These are phyloP conservation scores for Scenedesmus sp. DNA, from an alignment of 163 green algal genomes.

Conservation along the genomic window DNA sequence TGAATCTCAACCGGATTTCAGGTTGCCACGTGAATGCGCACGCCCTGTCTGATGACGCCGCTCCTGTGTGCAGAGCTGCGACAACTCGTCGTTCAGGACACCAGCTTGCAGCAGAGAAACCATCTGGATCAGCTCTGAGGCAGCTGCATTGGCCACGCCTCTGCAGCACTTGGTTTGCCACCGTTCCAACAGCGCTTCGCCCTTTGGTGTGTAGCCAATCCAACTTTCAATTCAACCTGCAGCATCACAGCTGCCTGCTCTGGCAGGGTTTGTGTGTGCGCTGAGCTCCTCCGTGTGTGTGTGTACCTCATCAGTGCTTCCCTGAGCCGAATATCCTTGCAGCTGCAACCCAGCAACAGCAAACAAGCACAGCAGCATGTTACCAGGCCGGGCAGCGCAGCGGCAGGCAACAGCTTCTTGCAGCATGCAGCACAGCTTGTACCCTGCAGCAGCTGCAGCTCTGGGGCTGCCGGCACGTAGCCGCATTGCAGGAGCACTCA, in stretches of 20 bases:
- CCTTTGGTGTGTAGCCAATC: background rate
- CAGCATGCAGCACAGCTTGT: background rate
- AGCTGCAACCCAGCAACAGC: background rate
- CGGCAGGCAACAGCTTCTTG: background rate
- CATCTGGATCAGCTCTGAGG: too few relatives aligned
- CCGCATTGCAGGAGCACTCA: background rate
- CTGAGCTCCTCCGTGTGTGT: background rate
- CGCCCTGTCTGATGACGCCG: background rate
- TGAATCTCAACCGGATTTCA: background rate
- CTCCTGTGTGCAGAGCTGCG: background rate
- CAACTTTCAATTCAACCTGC: background rate
- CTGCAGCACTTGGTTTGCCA: background rate
- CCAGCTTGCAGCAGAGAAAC: too few relatives aligned
- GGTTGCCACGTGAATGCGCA: background rate
- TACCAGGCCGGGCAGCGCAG: background rate
- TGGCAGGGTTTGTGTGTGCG: background rate
- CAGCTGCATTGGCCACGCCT: too few relatives aligned
- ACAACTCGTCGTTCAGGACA: background rate
- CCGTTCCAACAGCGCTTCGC: background rate
- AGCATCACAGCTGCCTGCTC: background rate
- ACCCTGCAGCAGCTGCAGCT: background rate
- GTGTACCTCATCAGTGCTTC: background rate
- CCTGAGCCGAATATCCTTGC: background rate
- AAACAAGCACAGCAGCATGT: background rate
- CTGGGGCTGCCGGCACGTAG: background rate